phyloP scores from a whole-genome alignment of 495 filamentous ascomycete species.

The Xylaria venustula region DNA sequence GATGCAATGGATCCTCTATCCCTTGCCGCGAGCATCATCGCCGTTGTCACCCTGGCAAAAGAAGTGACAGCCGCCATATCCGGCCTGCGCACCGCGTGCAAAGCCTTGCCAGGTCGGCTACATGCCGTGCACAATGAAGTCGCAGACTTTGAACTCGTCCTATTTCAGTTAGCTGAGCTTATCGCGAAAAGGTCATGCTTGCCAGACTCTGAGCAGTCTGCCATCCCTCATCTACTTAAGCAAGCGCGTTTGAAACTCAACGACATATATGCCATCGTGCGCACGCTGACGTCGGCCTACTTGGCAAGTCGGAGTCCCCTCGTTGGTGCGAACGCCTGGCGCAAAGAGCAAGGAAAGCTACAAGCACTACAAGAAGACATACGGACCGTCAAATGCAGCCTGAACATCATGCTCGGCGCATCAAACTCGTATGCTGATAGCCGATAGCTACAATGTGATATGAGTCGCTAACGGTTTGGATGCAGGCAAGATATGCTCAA shows the following conservation, averaged over 20 bases:
- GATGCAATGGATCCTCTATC: conserved; percentile 20
- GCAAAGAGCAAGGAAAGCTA: conserved; percentile 20
- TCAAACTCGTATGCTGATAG: conserved; percentile 20
- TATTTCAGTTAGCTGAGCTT: conserved; percentile 18
- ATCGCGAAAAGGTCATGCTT: conserved; percentile 5
- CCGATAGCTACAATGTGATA: no score
- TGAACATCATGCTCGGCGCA: conserved; percentile 27
- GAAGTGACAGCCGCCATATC: conserved; percentile 15
- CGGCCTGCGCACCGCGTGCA: conserved; percentile 17
- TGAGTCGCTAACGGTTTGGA: not conserved
- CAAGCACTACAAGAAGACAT: conserved; percentile 22
- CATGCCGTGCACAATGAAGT: conserved; percentile 29
- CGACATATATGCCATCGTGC: conserved; percentile 21
- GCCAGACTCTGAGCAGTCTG: not conserved
- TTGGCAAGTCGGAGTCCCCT: not conserved
- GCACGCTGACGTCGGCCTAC: conserved; percentile 2
- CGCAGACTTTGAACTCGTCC: conserved; percentile 22
- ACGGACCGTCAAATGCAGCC: conserved; percentile 21
- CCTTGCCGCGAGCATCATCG: conserved; percentile 19
- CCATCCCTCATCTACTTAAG: conserved; percentile 20
- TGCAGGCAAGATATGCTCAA: not conserved
- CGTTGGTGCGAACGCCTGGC: conserved; percentile 4
- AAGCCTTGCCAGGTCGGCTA: conserved; percentile 16
- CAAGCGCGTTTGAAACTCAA: conserved; percentile 20
- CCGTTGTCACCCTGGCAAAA: conserved; percentile 12